Percentiles rank a stretch among this genome's conserved stretches.
Conservation (phyloP, 805 yeast genomes). For the Sugiyamaella valdiviana region DNA sequence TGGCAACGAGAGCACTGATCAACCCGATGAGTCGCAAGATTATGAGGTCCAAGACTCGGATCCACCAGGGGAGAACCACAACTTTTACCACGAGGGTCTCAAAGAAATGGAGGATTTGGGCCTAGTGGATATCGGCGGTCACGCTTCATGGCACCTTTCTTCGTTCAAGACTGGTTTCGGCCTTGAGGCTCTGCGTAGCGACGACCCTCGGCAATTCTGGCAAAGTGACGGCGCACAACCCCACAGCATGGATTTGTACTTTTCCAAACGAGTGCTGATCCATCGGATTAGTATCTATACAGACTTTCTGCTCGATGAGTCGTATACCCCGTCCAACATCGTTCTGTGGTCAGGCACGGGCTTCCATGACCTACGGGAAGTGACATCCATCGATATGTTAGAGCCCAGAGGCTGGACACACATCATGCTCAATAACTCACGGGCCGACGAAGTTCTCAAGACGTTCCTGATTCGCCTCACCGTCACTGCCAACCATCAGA, state of each 20-base stretch:
- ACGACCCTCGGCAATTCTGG: slow-evolving; percentile 74
- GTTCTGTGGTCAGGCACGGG: slow-evolving; percentile 69
- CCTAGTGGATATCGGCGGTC: slow-evolving; percentile 65
- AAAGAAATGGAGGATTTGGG: slow-evolving; percentile 52
- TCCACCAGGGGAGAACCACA: not conserved
- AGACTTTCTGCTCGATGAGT: slow-evolving; percentile 71
- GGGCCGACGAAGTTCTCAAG: slow-evolving; percentile 48
- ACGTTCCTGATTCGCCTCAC: slow-evolving; percentile 58
- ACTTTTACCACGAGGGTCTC: slow-evolving; percentile 36
- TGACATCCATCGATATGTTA: slow-evolving; percentile 49
- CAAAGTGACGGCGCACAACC: slow-evolving; percentile 93
- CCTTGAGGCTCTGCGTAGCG: slow-evolving; percentile 59
- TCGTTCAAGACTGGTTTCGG: slow-evolving; percentile 70
- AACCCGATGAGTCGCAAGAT: not conserved
- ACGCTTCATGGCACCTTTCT: slow-evolving; percentile 81
- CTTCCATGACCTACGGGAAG: slow-evolving; percentile 67
- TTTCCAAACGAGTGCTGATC: slow-evolving; percentile 67
- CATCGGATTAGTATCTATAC: slow-evolving; percentile 65
- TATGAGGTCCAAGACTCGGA: not conserved
- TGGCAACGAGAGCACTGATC: not conserved
- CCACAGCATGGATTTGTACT: slow-evolving; percentile 71
- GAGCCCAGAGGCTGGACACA: slow-evolving; percentile 79
- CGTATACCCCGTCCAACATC: slow-evolving; percentile 80
- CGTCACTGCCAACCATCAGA: slow-evolving; percentile 78
- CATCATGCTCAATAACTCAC: slow-evolving; percentile 48